Evolutionary conservation across 495 filamentous ascomycete genomes (phyloP), one percentile per base, ranked within the genome.

Genomic region (Lasiosphaeria miniovina): DNA sequence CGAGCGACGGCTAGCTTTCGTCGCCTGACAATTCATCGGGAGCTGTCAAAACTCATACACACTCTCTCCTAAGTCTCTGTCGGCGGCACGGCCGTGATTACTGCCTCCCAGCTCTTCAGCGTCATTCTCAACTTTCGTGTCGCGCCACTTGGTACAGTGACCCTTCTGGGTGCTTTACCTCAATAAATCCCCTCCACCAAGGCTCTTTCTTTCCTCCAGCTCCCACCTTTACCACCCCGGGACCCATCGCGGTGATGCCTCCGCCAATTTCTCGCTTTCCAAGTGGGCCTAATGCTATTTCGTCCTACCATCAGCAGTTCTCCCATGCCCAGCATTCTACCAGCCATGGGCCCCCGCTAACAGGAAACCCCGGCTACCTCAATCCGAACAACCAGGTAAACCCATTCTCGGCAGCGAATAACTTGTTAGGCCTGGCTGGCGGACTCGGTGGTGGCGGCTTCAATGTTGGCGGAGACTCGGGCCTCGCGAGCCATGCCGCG

Each of bases 401-500:
- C 61, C 86, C 86, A 0, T 92, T 91, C 67, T 78, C 81, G 6
- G 79, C 79, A 4, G 81, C 80, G 50, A 79, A 77, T 51, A 80
- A 84, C 52, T 83, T 88, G 3, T 73, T 84, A 43, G 86, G 81
- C 6, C 84, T 90, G 58, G 82, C 78, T 6, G 78, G 77, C 43
- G 71, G 71, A 31, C 73, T 79, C 52, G 71, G 69, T 46, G 76
- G 68, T 57, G 76, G 68, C 49, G 77, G 81, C 51, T 79, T 87
- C 54, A 80, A 74, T 24, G 82, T 86, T 61, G 84, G 80, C 55
- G 88, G 86, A 49, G 90, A 90, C 32, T 89, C 90, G 3, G 91
- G 91, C 1, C 82, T 97, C 43, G 93, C 84, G n/a, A 93, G 90
- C 71, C 90, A 93, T 71, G 91, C 90, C 36, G 91, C 90, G 41